Evolutionary conservation across 2,329 filamentous ascomycete species (phyloP).

Genomic region (Juglanconis oblonga): DNA sequence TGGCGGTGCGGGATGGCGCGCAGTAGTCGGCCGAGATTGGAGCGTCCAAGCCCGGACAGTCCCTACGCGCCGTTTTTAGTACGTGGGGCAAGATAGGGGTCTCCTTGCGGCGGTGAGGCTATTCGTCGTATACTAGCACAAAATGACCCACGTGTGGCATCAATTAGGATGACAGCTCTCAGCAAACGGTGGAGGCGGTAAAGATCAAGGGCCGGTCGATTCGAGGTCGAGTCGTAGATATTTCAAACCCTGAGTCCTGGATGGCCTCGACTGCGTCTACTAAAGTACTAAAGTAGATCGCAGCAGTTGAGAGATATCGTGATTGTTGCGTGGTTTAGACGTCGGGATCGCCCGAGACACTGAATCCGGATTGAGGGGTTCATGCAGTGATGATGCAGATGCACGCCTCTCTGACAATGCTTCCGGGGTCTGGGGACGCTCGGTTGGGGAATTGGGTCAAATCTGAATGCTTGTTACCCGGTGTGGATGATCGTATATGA

Average conservation of each 20-base stretch:
- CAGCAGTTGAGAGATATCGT: background rate
- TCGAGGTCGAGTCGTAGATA: background rate
- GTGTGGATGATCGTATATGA: background rate
- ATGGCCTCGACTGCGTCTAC: background rate
- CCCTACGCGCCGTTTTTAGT: background rate
- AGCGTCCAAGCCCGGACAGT: background rate
- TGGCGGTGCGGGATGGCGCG: background rate
- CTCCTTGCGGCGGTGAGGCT: slow-evolving; percentile 1
- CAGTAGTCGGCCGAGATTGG: background rate
- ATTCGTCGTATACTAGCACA: background rate
- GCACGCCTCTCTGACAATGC: background rate
- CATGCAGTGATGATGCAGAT: background rate
- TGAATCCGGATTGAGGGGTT: background rate
- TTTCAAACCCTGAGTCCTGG: background rate
- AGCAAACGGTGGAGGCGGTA: background rate
- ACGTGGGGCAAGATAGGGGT: background rate
- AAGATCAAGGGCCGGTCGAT: background rate
- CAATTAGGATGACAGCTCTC: background rate
- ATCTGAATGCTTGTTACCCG: background rate
- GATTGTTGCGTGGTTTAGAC: slow-evolving; percentile 3
- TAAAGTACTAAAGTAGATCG: background rate
- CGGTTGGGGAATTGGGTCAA: background rate
- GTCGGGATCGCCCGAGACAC: slow-evolving; percentile 2
- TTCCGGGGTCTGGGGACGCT: background rate
- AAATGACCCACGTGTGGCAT: background rate